Conservation (phyloP, 179 eudicot genomes). For the Heliamphora ciliata region DNA sequence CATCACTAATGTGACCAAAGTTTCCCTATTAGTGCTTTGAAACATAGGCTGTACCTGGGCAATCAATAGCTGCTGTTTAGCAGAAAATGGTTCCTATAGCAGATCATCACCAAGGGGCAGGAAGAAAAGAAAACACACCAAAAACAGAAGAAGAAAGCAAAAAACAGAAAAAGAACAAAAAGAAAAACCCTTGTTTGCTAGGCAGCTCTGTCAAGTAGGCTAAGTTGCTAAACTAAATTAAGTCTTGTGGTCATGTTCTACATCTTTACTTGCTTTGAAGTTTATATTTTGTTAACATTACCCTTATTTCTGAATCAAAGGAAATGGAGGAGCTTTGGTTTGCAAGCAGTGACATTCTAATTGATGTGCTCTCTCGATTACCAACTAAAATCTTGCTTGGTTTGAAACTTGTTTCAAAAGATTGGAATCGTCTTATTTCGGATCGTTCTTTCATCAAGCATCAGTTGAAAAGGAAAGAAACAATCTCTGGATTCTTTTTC, state of each 20-base stretch:
- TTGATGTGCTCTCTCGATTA: conserved; percentile 36
- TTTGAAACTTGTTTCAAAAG: conserved; percentile 42
- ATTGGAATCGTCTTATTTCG: conserved; percentile 35
- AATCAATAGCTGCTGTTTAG: too few relatives aligned
- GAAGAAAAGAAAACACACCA: too few relatives aligned
- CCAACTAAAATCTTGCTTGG: conserved; percentile 32
- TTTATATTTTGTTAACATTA: neutral
- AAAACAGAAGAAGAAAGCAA: too few relatives aligned
- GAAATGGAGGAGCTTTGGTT: conserved; percentile 25
- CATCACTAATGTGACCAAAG: neutral
- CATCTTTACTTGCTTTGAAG: neutral
- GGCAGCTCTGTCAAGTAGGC: neutral
- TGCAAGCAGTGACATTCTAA: conserved; percentile 29
- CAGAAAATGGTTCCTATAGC: neutral
- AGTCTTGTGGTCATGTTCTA: neutral
- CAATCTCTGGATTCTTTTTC: conserved; percentile 45
- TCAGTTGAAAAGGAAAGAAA: conserved; percentile 30
- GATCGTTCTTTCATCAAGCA: conserved; percentile 31
- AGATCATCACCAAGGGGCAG: neutral
- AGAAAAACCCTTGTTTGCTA: neutral
- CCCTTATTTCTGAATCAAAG: conserved; percentile 13
- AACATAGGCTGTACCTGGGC: neutral
- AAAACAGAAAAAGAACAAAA: neutral
- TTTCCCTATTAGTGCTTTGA: neutral
- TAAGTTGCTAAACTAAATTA: neutral